phyloP scores from a whole-genome alignment of 106 monocot species.

The Dendrobium chrysotoxum region DNA sequence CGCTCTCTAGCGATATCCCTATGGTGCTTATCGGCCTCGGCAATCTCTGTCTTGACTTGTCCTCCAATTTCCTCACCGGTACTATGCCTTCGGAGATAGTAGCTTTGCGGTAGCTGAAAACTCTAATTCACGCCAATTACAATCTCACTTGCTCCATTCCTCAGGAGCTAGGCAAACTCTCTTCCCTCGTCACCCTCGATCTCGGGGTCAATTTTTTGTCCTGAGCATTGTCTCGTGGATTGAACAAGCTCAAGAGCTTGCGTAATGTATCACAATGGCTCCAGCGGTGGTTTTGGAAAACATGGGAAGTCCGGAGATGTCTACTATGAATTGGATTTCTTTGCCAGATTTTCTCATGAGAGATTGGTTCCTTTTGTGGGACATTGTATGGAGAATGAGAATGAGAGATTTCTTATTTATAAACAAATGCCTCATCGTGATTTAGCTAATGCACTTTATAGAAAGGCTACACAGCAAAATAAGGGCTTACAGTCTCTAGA shows the following conservation, averaged over 20 bases:
- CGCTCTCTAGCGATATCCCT: slow-evolving; percentile 27
- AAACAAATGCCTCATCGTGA: slow-evolving; percentile 69
- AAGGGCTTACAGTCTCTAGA: too few relatives aligned
- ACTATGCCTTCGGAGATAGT: slow-evolving; percentile 11
- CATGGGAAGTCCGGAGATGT: slow-evolving; percentile 80
- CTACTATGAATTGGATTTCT: slow-evolving; percentile 73
- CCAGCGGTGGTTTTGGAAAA: too few relatives aligned
- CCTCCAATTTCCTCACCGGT: slow-evolving; percentile 31
- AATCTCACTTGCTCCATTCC: slow-evolving; percentile 25
- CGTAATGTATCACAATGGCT: too few relatives aligned
- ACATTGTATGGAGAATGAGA: slow-evolving; percentile 60
- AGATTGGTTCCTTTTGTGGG: too few relatives aligned
- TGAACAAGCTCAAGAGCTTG: too few relatives aligned
- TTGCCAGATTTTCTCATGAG: slow-evolving; percentile 48
- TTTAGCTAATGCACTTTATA: slow-evolving; percentile 46
- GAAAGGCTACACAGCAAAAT: slow-evolving; percentile 62
- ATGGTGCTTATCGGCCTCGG: slow-evolving; percentile 14
- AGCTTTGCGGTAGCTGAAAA: background rate
- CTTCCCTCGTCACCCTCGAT: slow-evolving; percentile 22
- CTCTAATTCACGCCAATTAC: slow-evolving; percentile 30
- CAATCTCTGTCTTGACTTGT: slow-evolving; percentile 18
- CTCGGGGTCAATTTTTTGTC: slow-evolving; percentile 22
- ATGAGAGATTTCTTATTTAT: slow-evolving; percentile 84
- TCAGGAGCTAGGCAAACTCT: slow-evolving; percentile 15
- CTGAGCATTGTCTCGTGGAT: too few relatives aligned